Percentiles rank a stretch among this genome's conserved stretches.
These are phyloP conservation scores for Citrus inodora DNA, from an alignment of 345 rosid genomes.

Conservation along the genomic window DNA sequence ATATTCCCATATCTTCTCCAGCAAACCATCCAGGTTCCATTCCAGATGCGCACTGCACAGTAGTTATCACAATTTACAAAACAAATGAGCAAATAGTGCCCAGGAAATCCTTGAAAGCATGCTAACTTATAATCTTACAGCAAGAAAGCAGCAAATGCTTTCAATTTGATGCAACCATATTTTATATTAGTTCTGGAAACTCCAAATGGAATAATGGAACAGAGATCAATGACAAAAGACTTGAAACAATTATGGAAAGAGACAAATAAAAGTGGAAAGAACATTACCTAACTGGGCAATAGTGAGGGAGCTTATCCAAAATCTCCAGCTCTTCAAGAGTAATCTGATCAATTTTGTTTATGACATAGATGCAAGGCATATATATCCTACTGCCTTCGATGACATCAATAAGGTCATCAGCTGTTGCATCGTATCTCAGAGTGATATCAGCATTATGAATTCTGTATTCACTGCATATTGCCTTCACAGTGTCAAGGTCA, in stretches of 20 bases:
- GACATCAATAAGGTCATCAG: slow-evolving; percentile 98
- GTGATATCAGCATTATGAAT: slow-evolving; percentile 97
- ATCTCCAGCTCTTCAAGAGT: slow-evolving; percentile 93
- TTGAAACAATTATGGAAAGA: not conserved
- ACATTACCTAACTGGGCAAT: slow-evolving; percentile 89
- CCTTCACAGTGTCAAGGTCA: slow-evolving; percentile 94
- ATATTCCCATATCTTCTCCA: slow-evolving; percentile 94
- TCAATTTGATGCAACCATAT: not conserved
- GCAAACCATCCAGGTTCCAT: slow-evolving; percentile 95
- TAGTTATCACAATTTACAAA: slow-evolving; percentile 3
- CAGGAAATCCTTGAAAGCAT: not conserved
- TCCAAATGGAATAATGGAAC: not conserved
- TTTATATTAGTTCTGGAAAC: not conserved
- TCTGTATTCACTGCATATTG: slow-evolving; percentile 95
- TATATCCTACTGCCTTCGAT: slow-evolving; percentile 96
- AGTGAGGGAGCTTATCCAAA: slow-evolving; percentile 97
- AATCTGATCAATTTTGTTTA: slow-evolving; percentile 97
- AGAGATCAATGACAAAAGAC: not conserved
- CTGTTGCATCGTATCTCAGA: slow-evolving; percentile 88
- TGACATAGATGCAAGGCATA: slow-evolving; percentile 93
- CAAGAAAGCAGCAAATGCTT: no score
- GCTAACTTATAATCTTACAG: not conserved
- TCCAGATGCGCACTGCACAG: slow-evolving; percentile 82
- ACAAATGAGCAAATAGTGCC: not conserved
- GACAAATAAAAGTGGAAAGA: not conserved